phyloP scores from a whole-genome alignment of 345 rosid species.

The Salix exigua region DNA sequence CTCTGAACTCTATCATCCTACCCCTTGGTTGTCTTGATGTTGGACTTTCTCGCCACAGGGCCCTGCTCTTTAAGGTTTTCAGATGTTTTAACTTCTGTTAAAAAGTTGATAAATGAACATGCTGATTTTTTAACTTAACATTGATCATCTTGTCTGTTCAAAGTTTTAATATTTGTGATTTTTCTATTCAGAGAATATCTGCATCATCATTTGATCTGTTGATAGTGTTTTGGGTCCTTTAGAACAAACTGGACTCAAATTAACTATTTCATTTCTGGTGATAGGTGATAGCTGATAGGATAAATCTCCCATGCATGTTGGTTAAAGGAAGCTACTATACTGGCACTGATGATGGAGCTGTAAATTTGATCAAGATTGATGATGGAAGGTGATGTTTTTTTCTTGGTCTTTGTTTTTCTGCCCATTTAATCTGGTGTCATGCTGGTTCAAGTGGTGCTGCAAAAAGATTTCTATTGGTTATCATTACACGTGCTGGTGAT shows the following conservation, averaged over 20 bases:
- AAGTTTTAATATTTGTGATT: background rate
- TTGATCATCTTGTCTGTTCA: background rate
- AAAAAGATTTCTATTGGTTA: background rate
- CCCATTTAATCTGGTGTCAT: background rate
- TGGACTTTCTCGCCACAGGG: slow-evolving; percentile 96
- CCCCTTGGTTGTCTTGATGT: slow-evolving; percentile 84
- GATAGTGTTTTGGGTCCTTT: background rate
- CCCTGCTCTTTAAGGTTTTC: slow-evolving; percentile 89
- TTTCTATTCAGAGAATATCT: background rate
- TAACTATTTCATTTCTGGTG: slow-evolving; percentile 24
- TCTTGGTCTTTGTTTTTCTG: background rate
- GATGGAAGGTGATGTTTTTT: slow-evolving; percentile 52
- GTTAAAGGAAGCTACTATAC: slow-evolving; percentile 95
- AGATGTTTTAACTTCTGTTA: slow-evolving; percentile 6
- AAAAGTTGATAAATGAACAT: background rate
- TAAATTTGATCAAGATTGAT: slow-evolving; percentile 71
- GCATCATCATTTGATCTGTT: background rate
- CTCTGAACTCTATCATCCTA: slow-evolving; percentile 56
- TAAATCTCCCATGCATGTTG: slow-evolving; percentile 87
- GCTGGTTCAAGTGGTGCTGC: background rate
- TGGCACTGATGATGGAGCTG: slow-evolving; percentile 97
- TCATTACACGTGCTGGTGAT: background rate
- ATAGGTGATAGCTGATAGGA: slow-evolving; percentile 86
- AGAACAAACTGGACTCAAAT: slow-evolving; percentile 17
- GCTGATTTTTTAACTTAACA: background rate